A percentile compares a stretch with the other conserved stretches of the same genome.
Evolutionary conservation across 805 yeast species (phyloP).

Genomic region (Kazachstania kunashirensis): DNA sequence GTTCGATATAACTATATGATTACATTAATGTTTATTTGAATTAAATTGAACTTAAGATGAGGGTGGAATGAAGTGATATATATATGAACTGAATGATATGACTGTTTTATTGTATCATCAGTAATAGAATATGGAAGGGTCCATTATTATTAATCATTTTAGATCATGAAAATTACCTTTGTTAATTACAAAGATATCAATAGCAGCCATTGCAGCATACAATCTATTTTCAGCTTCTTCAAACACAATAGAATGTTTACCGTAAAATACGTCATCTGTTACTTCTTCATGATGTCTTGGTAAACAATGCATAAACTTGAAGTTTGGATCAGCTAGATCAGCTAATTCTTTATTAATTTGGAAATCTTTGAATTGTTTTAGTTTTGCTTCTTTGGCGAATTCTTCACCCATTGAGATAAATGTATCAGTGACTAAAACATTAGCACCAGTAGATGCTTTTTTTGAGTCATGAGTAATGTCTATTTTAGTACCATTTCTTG

Average conservation of each 20-base stretch:
- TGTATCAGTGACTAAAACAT: slow-evolving; percentile 88
- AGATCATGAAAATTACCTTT: slow-evolving; percentile 47
- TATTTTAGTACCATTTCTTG: slow-evolving; percentile 42
- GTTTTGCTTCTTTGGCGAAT: slow-evolving; percentile 55
- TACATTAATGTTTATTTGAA: too few species aligned
- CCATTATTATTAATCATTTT: slow-evolving; percentile 9
- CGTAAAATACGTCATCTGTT: slow-evolving; percentile 82
- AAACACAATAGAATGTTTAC: slow-evolving; percentile 76
- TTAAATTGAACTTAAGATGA: too few species aligned
- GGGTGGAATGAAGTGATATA: too few species aligned
- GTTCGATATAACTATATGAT: too few species aligned
- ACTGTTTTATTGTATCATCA: too few species aligned
- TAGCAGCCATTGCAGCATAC: slow-evolving; percentile 90
- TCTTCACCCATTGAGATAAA: slow-evolving; percentile 99
- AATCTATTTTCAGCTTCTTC: slow-evolving; percentile 93
- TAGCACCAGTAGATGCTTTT: slow-evolving; percentile 63
- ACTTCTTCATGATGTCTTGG: slow-evolving; percentile 96
- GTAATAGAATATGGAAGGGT: too few species aligned
- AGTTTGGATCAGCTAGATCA: slow-evolving; percentile 48
- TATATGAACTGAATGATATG: too few species aligned
- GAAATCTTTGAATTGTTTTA: slow-evolving; percentile 77
- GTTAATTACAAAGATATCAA: slow-evolving; percentile 82
- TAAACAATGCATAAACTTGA: slow-evolving; percentile 95
- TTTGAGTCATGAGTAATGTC: slow-evolving; percentile 62
- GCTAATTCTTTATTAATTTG: slow-evolving; percentile 69